phyloP scores from a whole-genome alignment of 805 yeast species.

The Tetrapisispora phaffii region DNA sequence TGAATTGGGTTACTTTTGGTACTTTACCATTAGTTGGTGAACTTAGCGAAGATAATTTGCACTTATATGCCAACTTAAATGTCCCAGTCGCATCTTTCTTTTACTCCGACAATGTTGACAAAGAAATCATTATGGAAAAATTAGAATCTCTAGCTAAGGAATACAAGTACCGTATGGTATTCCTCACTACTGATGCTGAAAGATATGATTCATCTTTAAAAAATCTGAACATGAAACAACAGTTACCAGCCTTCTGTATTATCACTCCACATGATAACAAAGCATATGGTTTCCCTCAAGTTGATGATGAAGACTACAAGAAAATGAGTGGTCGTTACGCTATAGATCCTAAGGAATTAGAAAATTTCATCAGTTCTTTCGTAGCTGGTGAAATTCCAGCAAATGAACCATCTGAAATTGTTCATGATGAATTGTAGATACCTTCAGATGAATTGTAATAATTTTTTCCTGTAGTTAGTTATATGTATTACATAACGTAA shows the following conservation, averaged over 20 bases:
- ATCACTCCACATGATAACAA: slow-evolving; percentile 58
- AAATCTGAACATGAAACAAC: slow-evolving; percentile 73
- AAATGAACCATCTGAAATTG: slow-evolving; percentile 7
- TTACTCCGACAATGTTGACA: slow-evolving; percentile 62
- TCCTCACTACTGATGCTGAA: slow-evolving; percentile 79
- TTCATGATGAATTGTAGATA: slow-evolving; percentile 7
- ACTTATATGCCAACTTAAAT: slow-evolving; percentile 57
- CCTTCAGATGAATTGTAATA: slow-evolving; percentile 5
- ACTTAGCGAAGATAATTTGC: slow-evolving; percentile 71
- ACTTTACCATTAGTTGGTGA: slow-evolving; percentile 36
- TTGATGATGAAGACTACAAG: slow-evolving; percentile 23
- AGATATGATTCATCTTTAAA: slow-evolving; percentile 82
- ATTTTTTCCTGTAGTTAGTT: neutral
- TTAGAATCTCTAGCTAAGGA: slow-evolving; percentile 59
- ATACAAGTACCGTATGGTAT: slow-evolving; percentile 70
- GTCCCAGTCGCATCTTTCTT: slow-evolving; percentile 84
- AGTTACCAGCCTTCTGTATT: slow-evolving; percentile 75
- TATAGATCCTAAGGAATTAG: neutral
- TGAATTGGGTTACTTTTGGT: slow-evolving; percentile 29
- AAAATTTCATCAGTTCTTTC: neutral
- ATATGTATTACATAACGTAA: no score
- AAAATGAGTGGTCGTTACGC: slow-evolving; percentile 1
- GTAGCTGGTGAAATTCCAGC: slow-evolving; percentile 2
- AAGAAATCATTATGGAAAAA: slow-evolving; percentile 41
- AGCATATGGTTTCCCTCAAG: slow-evolving; percentile 70